Conservation (phyloP, 768 basidiomycete genomes). For the Myochromella boudieri region DNA sequence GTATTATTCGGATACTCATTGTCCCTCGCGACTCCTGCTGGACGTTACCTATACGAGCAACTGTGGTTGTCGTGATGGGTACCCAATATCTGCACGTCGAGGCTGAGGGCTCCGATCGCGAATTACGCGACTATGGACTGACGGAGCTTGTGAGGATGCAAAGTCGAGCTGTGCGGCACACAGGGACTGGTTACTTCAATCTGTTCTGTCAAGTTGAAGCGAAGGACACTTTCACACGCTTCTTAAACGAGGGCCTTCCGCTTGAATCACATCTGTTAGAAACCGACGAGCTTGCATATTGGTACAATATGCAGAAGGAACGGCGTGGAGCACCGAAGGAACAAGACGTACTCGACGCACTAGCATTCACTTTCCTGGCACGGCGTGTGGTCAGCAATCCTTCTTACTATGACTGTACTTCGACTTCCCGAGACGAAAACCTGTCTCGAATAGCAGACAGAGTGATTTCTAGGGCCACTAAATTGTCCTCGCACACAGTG, state of each 20-base stretch:
- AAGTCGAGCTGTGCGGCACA: conserved; percentile 71
- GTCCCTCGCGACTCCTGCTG: conserved; percentile 84
- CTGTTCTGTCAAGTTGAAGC: conserved; percentile 90
- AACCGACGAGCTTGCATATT: conserved; percentile 43
- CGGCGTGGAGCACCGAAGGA: conserved; percentile 43
- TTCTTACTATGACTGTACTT: conserved; percentile 70
- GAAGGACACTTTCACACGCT: conserved; percentile 76
- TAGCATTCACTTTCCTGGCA: conserved; percentile 82
- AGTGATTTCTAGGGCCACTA: conserved; percentile 26
- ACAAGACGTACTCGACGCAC: conserved; percentile 71
- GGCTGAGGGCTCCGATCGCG: conserved; percentile 52
- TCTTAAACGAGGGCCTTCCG: conserved; percentile 86
- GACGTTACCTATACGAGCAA: conserved; percentile 83
- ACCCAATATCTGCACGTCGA: conserved; percentile 76
- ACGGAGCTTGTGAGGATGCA: conserved; percentile 92
- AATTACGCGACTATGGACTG: conserved; percentile 77
- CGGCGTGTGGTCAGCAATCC: conserved; percentile 77
- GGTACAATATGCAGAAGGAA: conserved; percentile 43
- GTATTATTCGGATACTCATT: conserved; percentile 76
- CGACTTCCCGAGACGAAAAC: conserved; percentile 45
- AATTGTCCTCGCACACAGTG: too few relatives aligned
- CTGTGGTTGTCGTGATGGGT: conserved; percentile 85
- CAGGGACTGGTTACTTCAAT: conserved; percentile 65
- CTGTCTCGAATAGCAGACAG: conserved; percentile 73
- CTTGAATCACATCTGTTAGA: conserved; percentile 79